Percentiles rank a stretch among this genome's conserved stretches.
phyloP scores from a whole-genome alignment of 176 grass and related monocot species.

The Echinochloa phyllopogon region DNA sequence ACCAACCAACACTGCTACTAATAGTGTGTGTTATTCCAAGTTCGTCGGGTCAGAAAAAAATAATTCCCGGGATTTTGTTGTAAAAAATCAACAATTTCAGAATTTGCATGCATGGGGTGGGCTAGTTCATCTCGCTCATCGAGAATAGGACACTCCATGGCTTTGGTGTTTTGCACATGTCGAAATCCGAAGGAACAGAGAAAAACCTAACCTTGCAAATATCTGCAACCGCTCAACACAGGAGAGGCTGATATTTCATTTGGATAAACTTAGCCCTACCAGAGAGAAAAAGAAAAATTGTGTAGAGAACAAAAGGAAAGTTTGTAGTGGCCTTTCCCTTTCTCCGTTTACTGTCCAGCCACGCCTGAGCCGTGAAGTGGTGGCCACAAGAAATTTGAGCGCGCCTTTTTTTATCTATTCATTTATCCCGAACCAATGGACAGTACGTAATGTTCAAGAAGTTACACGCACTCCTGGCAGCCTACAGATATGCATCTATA shows the following conservation, averaged over 20 bases:
- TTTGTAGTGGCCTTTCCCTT: not conserved
- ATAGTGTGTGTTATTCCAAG: too few relatives aligned
- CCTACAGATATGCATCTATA: too few relatives aligned
- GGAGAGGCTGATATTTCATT: constrained; percentile 23
- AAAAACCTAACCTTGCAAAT: not conserved
- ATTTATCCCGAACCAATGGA: not conserved
- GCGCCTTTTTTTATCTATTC: not conserved
- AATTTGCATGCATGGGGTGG: not conserved
- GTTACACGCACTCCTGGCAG: too few relatives aligned
- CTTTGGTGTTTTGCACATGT: not conserved
- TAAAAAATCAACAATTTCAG: not conserved
- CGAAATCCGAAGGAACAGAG: not conserved
- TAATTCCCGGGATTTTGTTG: too few relatives aligned
- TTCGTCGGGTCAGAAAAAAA: too few relatives aligned
- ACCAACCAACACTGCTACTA: too few relatives aligned
- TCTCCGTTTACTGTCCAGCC: not conserved
- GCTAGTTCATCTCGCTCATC: too few relatives aligned
- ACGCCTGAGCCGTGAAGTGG: not conserved
- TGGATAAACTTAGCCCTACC: not conserved
- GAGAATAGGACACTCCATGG: too few relatives aligned
- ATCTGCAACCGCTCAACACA: not conserved
- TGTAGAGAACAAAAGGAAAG: not conserved
- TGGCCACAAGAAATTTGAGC: not conserved
- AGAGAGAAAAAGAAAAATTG: too few relatives aligned
- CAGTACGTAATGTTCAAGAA: too few relatives aligned